phyloP scores from a whole-genome alignment of 805 yeast species.

The Kuraishia floccosa region DNA sequence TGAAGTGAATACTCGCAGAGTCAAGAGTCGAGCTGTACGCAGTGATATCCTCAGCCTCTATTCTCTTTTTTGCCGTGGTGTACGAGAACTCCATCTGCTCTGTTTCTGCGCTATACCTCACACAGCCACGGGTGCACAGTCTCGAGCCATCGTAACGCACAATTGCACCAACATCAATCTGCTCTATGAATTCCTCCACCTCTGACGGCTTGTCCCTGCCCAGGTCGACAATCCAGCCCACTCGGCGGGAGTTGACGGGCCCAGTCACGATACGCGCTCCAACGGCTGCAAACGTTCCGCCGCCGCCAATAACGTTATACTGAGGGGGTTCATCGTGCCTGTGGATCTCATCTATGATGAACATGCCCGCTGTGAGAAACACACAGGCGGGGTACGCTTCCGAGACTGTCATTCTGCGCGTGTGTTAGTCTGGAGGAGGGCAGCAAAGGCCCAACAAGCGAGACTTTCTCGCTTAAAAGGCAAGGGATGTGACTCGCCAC shows the following conservation, averaged over 20 bases:
- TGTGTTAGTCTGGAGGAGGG: too few species aligned
- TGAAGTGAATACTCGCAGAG: constrained; percentile 49
- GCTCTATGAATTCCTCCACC: constrained; percentile 29
- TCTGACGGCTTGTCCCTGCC: constrained; percentile 66
- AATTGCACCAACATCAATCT: constrained; percentile 54
- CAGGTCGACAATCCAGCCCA: constrained; percentile 68
- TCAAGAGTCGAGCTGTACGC: constrained; percentile 21
- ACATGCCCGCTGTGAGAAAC: constrained; percentile 75
- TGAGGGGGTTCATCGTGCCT: constrained; percentile 28
- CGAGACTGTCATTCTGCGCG: too few species aligned
- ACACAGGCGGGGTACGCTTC: constrained; percentile 7
- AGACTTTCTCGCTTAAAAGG: too few species aligned
- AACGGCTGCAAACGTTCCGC: constrained; percentile 69
- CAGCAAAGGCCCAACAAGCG: too few species aligned
- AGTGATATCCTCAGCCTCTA: constrained; percentile 43
- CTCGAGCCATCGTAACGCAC: constrained; percentile 41
- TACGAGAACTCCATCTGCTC: constrained; percentile 56
- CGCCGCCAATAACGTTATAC: constrained; percentile 73
- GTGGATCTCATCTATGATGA: constrained; percentile 79
- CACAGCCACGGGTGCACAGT: constrained; percentile 74
- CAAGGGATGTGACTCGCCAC: too few species aligned
- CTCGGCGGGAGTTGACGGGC: constrained; percentile 15
- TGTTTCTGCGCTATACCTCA: constrained; percentile 51
- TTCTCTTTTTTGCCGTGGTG: constrained; percentile 46
- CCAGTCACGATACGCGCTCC: constrained; percentile 58